A percentile compares a stretch with the other conserved stretches of the same genome.
Evolutionary conservation across 345 rosid species (phyloP).

Genomic region (Odontarrhena argentea): DNA sequence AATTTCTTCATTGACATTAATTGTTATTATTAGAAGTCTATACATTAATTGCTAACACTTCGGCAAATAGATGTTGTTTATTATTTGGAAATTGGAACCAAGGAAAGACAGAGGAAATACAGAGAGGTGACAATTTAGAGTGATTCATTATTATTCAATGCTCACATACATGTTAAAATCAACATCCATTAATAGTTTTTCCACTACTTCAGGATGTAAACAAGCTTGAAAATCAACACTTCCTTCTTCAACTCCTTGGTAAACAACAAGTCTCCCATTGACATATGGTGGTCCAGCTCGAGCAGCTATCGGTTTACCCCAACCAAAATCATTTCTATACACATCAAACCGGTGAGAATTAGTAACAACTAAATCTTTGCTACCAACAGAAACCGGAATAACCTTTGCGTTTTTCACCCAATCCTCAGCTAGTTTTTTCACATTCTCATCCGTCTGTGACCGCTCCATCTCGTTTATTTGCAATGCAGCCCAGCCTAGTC

Average conservation of each 20-base stretch:
- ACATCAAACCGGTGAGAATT: conserved; percentile 45
- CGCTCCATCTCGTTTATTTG: conserved; percentile 28
- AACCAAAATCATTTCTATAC: conserved; percentile 48
- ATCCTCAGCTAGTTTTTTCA: conserved; percentile 17
- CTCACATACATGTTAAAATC: conserved; percentile 33
- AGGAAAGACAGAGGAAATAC: too few relatives aligned
- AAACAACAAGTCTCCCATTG: conserved; percentile 45
- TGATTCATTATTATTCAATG: not conserved
- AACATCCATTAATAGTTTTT: conserved; percentile 18
- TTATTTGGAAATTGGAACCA: too few relatives aligned
- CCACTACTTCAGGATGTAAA: conserved; percentile 22
- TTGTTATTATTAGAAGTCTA: too few relatives aligned
- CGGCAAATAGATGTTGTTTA: too few relatives aligned
- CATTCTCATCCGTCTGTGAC: conserved; percentile 36
- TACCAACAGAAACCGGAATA: conserved; percentile 27
- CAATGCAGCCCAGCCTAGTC: conserved; percentile 38
- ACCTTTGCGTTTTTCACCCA: conserved; percentile 40
- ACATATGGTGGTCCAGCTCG: conserved; percentile 43
- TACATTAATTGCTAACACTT: too few relatives aligned
- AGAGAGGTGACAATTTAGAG: not conserved
- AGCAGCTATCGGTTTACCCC: conserved; percentile 50
- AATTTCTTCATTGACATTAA: too few relatives aligned
- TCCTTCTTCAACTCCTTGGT: conserved; percentile 43
- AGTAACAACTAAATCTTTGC: conserved; percentile 27
- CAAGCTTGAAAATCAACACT: conserved; percentile 50